Conservation (phyloP, 2,329 filamentous ascomycete genomes). For the Triangularia setosa region DNA sequence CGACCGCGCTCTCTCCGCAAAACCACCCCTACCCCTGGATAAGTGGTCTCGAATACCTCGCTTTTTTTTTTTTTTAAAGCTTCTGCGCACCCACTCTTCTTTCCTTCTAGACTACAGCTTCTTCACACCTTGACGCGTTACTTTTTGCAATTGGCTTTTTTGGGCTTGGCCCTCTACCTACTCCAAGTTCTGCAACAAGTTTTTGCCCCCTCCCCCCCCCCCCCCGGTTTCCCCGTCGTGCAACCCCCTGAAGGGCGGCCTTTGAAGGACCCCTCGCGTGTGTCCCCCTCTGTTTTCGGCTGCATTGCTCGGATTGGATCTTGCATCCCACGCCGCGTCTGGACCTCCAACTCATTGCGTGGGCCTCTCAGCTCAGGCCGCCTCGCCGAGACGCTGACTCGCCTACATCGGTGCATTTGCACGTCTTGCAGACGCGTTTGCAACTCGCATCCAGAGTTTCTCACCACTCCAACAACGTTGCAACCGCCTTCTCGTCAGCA, state of each 20-base stretch:
- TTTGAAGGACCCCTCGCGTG: background rate
- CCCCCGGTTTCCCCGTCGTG: background rate
- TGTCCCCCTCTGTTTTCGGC: conserved; percentile 15
- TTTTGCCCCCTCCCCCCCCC: too few relatives aligned
- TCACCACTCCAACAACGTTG: background rate
- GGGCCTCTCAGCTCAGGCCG: conserved; percentile 16
- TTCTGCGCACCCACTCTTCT: conserved; percentile 6
- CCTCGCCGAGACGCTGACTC: conserved; percentile 8
- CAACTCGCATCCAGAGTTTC: conserved; percentile 5
- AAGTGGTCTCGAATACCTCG: background rate
- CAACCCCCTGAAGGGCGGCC: background rate
- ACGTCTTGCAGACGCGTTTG: conserved; percentile 16
- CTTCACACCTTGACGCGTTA: background rate
- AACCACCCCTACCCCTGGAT: background rate
- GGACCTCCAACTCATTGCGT: conserved; percentile 6
- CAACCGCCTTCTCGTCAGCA: conserved; percentile 2
- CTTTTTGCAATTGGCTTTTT: background rate
- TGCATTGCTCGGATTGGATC: conserved; percentile 6
- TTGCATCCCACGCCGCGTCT: conserved; percentile 19
- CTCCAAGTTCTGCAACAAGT: background rate
- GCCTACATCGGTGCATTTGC: background rate
- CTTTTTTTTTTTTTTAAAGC: background rate
- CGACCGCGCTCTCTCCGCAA: conserved; percentile 12
- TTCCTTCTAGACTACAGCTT: background rate
- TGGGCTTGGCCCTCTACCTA: background rate